Base-by-base conservation (phyloP, 805 yeast species). In the Candida schatavii region DNA sequence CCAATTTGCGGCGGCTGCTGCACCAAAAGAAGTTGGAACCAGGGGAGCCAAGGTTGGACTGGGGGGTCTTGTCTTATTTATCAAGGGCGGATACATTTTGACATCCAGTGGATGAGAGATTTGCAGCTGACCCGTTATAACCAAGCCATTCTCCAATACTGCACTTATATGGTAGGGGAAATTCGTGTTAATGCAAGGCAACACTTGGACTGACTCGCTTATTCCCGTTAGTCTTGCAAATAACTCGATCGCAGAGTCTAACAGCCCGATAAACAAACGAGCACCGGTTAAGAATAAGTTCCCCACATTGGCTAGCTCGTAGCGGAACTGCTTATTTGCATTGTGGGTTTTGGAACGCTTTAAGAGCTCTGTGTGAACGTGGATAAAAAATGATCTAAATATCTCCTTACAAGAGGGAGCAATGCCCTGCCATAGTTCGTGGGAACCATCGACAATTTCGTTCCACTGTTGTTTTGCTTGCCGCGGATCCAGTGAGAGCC, bases 131-230 rank as follows among this genome's bases (percentile, higher is more conserved):
- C 98, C 98, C 0, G 90, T 84, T 27, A 90, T 82, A 2, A 84
- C 69, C 3, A 75, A 68, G 2, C 95, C 96, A 59, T 87, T 77
- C 26, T 67, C 65, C 34, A 90, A 67, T 22, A 75, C 50, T 0
- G 96, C 97, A 38, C 91, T 81, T 21, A 90, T 88, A 54, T 89
- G 95, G 49, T 88, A 87, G 13, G 90, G 81, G 64, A 85, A 86
- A 52, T 84, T 87, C 6, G 96, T 85, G 54, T 85, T 88, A 30
- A 89, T 67, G 46, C 95, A 88, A 0, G 97, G 96, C 4, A 87
- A 59, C 2, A 89, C 88, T 32, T 76, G 70, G 2, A 74, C 64
- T 4, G 61, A 57, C 2, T 73, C 55, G n/a, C 77, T 75, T 18
- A 84, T 73, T 41, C 79, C 75, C 2, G 85, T 75, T 26, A 90